Evolutionary conservation across 495 filamentous ascomycete genomes (phyloP), one percentile per base, ranked within the genome.

Genomic region (Apiosordaria backusii): DNA sequence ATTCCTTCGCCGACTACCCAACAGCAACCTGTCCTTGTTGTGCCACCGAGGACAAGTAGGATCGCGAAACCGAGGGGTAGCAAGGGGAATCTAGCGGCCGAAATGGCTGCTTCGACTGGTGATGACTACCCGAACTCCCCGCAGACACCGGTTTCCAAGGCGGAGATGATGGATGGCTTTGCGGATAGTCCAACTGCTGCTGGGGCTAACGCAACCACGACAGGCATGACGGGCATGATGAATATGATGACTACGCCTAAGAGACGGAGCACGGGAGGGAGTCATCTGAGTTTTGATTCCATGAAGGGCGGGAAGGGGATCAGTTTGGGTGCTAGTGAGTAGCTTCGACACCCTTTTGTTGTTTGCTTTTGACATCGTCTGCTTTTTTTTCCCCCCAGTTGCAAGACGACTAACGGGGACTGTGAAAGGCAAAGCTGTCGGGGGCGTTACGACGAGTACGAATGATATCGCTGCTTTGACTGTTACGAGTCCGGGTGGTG

Each of bases 271-370:
- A 70, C 63, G 2, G 71, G 69, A 1, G 63, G 65, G 0, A 69
- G 73, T 59, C 70, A 71, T 19, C 58, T 74, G 64, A 74, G 63
- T 40, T 35, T 70, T 15, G 66, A 72, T 21, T 74, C 70, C 58
- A 72, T 72, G 68, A 76, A 68, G 50, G 61, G 64, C 15, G 72
- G 74, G 5, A 69, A 69, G 13, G 71, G 73, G n/a, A 80, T 80
- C 57, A 75, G 67, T 59, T 68, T 80, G 61, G 77, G 77, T 29
- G 67, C 73, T 16, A 67, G 68, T 72, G 66, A 54, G 67, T 70
- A 35, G n/a, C 54, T 60, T 52, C 29, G 60, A 9, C 50, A 5
- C 61, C 55, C 50, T 65, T 26, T 25, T 27, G 61, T 19, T 23
- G 50, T 55, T 50, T 50, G 27, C 16, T 29, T 62, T n/a, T n/a